A percentile compares a stretch with the other conserved stretches of the same genome.
Evolutionary conservation across 2,329 filamentous ascomycete genomes (phyloP).

Genomic region (Pseudocercospora fijiensis): DNA sequence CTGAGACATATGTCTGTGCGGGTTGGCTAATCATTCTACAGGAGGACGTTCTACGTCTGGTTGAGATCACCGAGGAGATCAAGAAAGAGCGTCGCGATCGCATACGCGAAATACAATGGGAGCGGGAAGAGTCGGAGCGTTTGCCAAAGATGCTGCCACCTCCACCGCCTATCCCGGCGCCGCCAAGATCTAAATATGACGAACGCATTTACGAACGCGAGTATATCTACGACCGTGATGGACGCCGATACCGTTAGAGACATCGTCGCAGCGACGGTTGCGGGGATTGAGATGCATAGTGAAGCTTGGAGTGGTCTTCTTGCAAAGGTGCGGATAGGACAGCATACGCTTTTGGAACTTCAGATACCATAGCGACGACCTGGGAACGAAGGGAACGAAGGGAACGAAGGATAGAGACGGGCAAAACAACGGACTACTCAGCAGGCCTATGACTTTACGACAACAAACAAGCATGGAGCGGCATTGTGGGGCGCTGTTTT

Average conservation of each 20-base stretch:
- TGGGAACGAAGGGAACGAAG: constrained; percentile 6
- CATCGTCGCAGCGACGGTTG: not conserved
- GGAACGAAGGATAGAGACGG: constrained; percentile 9
- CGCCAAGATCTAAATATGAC: constrained; percentile 53
- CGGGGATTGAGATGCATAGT: not conserved
- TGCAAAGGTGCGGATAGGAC: not conserved
- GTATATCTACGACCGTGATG: constrained; percentile 59
- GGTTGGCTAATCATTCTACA: constrained; percentile 41
- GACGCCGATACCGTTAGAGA: constrained; percentile 24
- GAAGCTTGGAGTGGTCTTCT: not conserved
- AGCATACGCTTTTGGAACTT: not conserved
- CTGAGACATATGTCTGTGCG: too few relatives aligned
- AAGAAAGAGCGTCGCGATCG: constrained; percentile 61
- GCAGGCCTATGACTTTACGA: constrained; percentile 13
- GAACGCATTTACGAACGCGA: constrained; percentile 68
- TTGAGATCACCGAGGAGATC: constrained; percentile 79
- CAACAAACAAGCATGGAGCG: constrained; percentile 11
- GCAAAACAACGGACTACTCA: not conserved
- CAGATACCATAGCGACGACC: constrained; percentile 3
- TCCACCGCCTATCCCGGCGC: constrained; percentile 46
- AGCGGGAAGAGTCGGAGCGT: constrained; percentile 56
- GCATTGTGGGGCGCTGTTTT: constrained; percentile 8
- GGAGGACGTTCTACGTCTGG: constrained; percentile 84
- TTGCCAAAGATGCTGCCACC: constrained; percentile 43
- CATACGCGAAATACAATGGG: constrained; percentile 62